Evolutionary conservation across 495 filamentous ascomycete genomes (phyloP).

Genomic region (Trichocladium uniseriatum): DNA sequence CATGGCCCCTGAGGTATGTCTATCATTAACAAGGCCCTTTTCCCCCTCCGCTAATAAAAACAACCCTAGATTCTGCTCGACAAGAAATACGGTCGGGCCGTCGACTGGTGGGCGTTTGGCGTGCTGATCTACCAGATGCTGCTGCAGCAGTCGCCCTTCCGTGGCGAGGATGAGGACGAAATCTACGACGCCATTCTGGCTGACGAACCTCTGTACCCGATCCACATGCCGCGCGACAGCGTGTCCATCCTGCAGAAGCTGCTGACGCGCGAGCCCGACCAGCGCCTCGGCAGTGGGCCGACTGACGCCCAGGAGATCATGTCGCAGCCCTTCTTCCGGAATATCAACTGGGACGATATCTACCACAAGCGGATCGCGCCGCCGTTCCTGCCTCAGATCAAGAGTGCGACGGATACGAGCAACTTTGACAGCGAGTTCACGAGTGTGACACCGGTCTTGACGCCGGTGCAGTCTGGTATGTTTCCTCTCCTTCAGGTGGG

Average conservation of each 20-base stretch:
- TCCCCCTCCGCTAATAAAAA: not conserved
- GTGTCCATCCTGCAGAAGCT: slow-evolving; percentile 98
- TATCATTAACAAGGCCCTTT: no score
- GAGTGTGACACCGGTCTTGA: slow-evolving; percentile 94
- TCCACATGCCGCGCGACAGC: slow-evolving; percentile 97
- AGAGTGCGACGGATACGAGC: slow-evolving; percentile 88
- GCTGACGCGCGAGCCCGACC: slow-evolving; percentile 86
- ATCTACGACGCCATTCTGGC: slow-evolving; percentile 99
- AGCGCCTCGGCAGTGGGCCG: slow-evolving; percentile 84
- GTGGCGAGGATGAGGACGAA: slow-evolving; percentile 97
- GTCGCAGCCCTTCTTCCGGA: slow-evolving; percentile 96
- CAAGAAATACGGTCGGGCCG: slow-evolving; percentile 97
- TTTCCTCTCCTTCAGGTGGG: not conserved
- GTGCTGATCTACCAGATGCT: slow-evolving; percentile 99
- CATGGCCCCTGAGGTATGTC: slow-evolving; percentile 93
- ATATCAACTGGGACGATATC: slow-evolving; percentile 97
- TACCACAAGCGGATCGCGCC: slow-evolving; percentile 86
- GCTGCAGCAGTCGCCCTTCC: slow-evolving; percentile 96
- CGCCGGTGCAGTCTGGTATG: slow-evolving; percentile 95
- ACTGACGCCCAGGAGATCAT: slow-evolving; percentile 99
- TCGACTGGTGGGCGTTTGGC: slow-evolving; percentile 99
- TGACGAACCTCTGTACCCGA: slow-evolving; percentile 95
- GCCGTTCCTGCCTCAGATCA: slow-evolving; percentile 84
- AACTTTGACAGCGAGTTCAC: slow-evolving; percentile 99
- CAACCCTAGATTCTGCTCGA: slow-evolving; percentile 75